Evolutionary conservation across 352 stramenopile genomes (phyloP).

Genomic region (Pythium guiyangense): DNA sequence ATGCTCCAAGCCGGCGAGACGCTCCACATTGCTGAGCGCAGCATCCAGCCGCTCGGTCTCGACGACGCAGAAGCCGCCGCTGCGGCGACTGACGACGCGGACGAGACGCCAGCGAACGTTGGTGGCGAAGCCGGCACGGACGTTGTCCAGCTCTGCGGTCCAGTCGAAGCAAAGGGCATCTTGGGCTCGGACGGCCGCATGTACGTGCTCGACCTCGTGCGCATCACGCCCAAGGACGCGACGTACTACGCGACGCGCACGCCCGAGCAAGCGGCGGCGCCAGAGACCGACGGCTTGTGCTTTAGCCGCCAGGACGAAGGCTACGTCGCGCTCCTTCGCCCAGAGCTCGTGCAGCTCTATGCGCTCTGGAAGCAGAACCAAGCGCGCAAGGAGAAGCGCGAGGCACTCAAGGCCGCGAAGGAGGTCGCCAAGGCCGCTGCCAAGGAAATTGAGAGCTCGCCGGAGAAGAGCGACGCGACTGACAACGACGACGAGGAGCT

Average conservation of each 20-base stretch:
- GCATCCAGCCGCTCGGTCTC: conserved; percentile 72
- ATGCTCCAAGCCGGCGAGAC: conserved; percentile 80
- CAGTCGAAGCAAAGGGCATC: conserved; percentile 96
- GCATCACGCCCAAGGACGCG: conserved; percentile 92
- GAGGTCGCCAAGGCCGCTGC: conserved; percentile 39
- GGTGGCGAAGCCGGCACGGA: conserved; percentile 49
- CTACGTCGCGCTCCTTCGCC: conserved; percentile 88
- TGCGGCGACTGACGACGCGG: neutral
- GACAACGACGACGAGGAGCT: conserved; percentile 36
- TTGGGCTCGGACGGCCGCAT: conserved; percentile 91
- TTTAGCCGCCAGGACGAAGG: conserved; percentile 83
- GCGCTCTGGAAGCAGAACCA: conserved; percentile 89
- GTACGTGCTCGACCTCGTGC: conserved; percentile 95
- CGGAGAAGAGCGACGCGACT: conserved; percentile 23
- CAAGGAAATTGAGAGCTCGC: conserved; percentile 21
- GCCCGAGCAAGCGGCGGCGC: neutral
- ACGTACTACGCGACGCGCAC: conserved; percentile 82
- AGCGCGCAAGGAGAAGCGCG: conserved; percentile 46
- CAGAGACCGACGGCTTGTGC: conserved; percentile 39
- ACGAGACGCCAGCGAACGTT: conserved; percentile 19
- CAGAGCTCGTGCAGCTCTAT: conserved; percentile 91
- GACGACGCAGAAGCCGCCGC: conserved; percentile 31
- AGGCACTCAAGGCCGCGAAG: conserved; percentile 41
- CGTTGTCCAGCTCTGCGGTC: conserved; percentile 80
- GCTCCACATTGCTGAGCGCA: conserved; percentile 87